A percentile compares a stretch with the other conserved stretches of the same genome.
These are phyloP conservation scores for Dalbergia cochinchinensis DNA, from an alignment of 306 rosid species.

Conservation along the genomic window DNA sequence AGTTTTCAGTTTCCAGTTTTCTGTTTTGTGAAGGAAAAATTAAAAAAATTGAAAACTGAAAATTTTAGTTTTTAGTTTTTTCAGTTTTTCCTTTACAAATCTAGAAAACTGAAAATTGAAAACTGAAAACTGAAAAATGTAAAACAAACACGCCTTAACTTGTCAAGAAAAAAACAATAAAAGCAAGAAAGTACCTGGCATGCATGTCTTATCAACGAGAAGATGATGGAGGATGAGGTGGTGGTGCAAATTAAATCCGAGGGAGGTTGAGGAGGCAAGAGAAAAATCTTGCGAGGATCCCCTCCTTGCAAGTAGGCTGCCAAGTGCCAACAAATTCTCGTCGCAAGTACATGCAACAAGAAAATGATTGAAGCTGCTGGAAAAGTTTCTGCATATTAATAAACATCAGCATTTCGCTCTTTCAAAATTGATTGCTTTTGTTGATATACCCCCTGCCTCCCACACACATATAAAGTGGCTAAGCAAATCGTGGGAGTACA, in stretches of 20 bases:
- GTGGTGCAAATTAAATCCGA: background rate
- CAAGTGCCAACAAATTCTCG: background rate
- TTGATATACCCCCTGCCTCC: no score
- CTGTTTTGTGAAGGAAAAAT: no score
- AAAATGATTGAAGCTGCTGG: background rate
- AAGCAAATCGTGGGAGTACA: no score
- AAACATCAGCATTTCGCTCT: background rate
- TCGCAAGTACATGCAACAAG: background rate
- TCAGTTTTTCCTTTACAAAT: no score
- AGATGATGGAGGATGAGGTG: background rate
- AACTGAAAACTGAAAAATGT: no score
- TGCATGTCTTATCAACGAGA: background rate
- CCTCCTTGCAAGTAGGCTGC: no score
- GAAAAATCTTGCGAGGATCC: background rate
- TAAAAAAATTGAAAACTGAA: no score
- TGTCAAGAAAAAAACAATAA: background rate
- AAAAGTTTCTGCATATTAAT: background rate
- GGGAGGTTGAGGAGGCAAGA: background rate
- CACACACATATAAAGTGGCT: no score
- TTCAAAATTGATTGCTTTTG: background rate
- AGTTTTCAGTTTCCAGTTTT: no score
- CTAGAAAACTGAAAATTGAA: no score
- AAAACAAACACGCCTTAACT: no score
- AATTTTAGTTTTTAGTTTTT: no score
- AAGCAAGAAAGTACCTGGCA: background rate